Percentiles rank a stretch among this genome's conserved stretches.
Conservation (phyloP, 2,329 filamentous ascomycete genomes). For the Aspergillus pseudoterreus region DNA sequence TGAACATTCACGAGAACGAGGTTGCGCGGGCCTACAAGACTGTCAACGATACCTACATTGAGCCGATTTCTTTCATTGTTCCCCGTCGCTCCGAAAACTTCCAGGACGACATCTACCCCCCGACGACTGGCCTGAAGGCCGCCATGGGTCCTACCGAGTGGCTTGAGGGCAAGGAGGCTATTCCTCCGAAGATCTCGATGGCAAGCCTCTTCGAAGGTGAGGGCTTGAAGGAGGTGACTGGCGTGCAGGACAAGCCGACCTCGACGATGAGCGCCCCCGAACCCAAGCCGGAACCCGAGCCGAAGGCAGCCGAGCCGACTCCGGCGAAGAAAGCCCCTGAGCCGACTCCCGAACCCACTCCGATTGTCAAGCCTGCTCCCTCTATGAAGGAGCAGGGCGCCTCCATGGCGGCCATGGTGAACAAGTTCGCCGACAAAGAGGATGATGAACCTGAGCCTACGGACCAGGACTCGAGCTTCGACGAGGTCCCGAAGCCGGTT, state of each 20-base stretch:
- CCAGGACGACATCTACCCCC: conserved; percentile 95
- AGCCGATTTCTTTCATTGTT: conserved; percentile 96
- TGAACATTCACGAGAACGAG: conserved; percentile 96
- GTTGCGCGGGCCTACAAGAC: conserved; percentile 96
- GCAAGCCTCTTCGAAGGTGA: conserved; percentile 86
- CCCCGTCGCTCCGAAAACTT: conserved; percentile 90
- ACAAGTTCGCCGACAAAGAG: conserved; percentile 78
- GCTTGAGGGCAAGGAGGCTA: conserved; percentile 76
- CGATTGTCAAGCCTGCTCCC: conserved; percentile 53
- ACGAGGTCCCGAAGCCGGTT: conserved; percentile 73
- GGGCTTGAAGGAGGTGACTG: conserved; percentile 68
- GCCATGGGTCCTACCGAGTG: conserved; percentile 78
- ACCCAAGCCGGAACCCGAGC: conserved; percentile 49
- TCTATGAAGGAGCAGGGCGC: conserved; percentile 80
- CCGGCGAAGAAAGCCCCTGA: conserved; percentile 24
- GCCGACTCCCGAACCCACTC: conserved; percentile 29
- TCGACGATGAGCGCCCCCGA: conserved; percentile 39
- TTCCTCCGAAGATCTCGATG: conserved; percentile 89
- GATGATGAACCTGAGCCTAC: conserved; percentile 47
- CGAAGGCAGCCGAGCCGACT: conserved; percentile 40
- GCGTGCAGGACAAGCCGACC: conserved; percentile 39
- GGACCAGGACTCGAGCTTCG: conserved; percentile 74
- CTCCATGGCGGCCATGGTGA: conserved; percentile 80
- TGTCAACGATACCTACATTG: conserved; percentile 88
- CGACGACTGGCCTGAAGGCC: conserved; percentile 73